Evolutionary conservation across 768 basidiomycete species (phyloP).

Genomic region (Boletus pseudopeckii): DNA sequence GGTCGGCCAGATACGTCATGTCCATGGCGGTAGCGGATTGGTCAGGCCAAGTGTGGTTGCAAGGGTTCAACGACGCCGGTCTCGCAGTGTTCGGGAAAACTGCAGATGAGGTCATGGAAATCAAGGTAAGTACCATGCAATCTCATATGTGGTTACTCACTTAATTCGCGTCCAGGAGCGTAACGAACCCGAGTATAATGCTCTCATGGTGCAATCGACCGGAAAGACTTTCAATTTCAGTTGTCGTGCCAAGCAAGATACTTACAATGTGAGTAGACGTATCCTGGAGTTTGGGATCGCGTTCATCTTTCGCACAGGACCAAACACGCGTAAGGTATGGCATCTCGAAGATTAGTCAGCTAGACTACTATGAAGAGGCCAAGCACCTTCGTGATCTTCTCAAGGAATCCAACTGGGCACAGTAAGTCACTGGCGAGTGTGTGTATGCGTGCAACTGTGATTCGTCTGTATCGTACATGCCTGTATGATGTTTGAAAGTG

Average conservation of each 20-base stretch:
- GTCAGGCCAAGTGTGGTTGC: constrained; percentile 87
- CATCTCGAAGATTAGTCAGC: constrained; percentile 58
- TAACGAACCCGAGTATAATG: constrained; percentile 56
- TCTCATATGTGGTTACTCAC: not conserved
- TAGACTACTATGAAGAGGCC: constrained; percentile 72
- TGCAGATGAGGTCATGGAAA: constrained; percentile 73
- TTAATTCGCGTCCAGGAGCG: constrained; percentile 42
- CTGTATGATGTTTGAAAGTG: constrained; percentile 2
- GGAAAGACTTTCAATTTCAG: constrained; percentile 78
- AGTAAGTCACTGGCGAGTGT: constrained; percentile 11
- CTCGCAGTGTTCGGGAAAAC: constrained; percentile 68
- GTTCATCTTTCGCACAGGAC: constrained; percentile 48
- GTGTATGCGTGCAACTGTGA: not conserved
- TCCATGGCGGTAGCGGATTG: constrained; percentile 86
- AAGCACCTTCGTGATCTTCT: constrained; percentile 57
- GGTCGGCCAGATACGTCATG: constrained; percentile 62
- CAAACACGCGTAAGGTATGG: constrained; percentile 78
- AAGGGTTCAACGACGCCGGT: constrained; percentile 94
- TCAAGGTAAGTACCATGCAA: constrained; percentile 48
- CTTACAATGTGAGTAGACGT: constrained; percentile 62
- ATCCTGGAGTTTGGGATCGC: not conserved
- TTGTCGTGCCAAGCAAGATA: constrained; percentile 84
- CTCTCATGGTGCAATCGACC: constrained; percentile 57
- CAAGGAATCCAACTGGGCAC: constrained; percentile 52
- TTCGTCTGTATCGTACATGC: constrained; percentile 1